Base-by-base conservation (phyloP, 441 rosid genomes). In the Cnidoscolus chayamansa region DNA sequence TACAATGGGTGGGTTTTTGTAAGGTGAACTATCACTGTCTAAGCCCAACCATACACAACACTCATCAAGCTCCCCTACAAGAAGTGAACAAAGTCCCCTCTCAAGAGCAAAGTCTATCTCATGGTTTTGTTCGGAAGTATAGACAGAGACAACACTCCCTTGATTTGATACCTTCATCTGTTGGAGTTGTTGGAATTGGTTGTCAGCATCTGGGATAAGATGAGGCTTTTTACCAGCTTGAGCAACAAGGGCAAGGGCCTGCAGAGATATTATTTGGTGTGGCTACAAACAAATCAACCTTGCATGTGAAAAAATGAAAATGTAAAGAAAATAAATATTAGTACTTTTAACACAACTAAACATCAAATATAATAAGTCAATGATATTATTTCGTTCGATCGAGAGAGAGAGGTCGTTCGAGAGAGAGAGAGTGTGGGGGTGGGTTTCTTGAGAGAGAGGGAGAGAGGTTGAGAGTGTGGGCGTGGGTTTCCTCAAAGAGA, bases 31-130 rank as follows among this genome's bases (percentile, higher is more conserved):
- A 58, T 86, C 89, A 78, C 81, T 79, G 72, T 88, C 97, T 81
- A 90, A 80, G 72, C 99, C 99, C 84, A 94, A 81, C 97, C 97
- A 87, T 37, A 63, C 69, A 64, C 86, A 94, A 69, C 94, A 90
- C 40, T 86, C 93, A 69, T 90, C 98, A 67, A 94, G 86, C 76
- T 92, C 91, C 16, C 99, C 99, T 3, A 87, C 81, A 65, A 94
- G 99, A 77, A 94, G 83, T 0, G 98, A 92, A 83, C 98, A 90
- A 35, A 92, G 92, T 62, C 94, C 97, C 79, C 94, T 89, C 78
- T 90, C 97, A 37, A 94, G 68, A 66, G 96, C 89, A 70, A 88
- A 90, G 82, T 92, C 99, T 50, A 79, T 78, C 77, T 92, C 99
- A 77, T 79, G 79, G 76, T 86, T 84, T 76, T 83, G 89, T 37